Conservation (phyloP, 2,329 filamentous ascomycete species). For the Microdochium bolleyi region DNA sequence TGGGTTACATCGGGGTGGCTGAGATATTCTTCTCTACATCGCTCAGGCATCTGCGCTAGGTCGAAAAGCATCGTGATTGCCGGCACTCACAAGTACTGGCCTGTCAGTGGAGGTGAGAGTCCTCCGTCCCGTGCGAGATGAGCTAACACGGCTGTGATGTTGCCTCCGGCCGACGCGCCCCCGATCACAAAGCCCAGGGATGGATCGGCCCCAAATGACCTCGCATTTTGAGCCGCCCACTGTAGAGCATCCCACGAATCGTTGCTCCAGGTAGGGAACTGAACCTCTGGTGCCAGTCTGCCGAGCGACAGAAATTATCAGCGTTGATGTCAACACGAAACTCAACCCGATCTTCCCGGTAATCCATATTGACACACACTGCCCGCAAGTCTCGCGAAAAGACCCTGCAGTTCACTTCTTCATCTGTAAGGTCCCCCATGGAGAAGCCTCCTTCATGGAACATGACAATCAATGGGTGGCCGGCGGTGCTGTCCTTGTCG, state of each 20-base stretch:
- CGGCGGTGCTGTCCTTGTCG: background rate
- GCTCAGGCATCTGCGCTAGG: slow-evolving; percentile 9
- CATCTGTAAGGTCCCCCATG: slow-evolving; percentile 23
- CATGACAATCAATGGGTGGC: slow-evolving; percentile 21
- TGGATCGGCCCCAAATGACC: slow-evolving; percentile 28
- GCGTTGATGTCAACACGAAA: background rate
- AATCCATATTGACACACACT: slow-evolving; percentile 31
- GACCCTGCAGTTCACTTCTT: slow-evolving; percentile 20
- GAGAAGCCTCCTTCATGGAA: slow-evolving; percentile 26
- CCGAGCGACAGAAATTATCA: background rate
- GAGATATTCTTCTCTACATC: slow-evolving; percentile 15
- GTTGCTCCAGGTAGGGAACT: slow-evolving; percentile 32
- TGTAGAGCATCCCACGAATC: slow-evolving; percentile 36
- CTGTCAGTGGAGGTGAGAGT: slow-evolving; percentile 33
- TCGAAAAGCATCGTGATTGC: slow-evolving; percentile 15
- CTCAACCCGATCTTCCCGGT: slow-evolving; percentile 17
- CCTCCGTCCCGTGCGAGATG: slow-evolving; percentile 31
- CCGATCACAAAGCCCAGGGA: slow-evolving; percentile 38
- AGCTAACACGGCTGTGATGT: slow-evolving; percentile 25
- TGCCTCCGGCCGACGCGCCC: slow-evolving; percentile 37
- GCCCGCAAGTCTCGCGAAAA: slow-evolving; percentile 23
- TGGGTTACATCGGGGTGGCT: slow-evolving; percentile 14
- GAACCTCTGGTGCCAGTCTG: slow-evolving; percentile 34
- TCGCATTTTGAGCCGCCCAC: slow-evolving; percentile 32
- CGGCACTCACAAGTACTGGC: slow-evolving; percentile 34